Evolutionary conservation across 371 early-diverging fungal genomes (phyloP).

Genomic region (Chytridium lagenaria): DNA sequence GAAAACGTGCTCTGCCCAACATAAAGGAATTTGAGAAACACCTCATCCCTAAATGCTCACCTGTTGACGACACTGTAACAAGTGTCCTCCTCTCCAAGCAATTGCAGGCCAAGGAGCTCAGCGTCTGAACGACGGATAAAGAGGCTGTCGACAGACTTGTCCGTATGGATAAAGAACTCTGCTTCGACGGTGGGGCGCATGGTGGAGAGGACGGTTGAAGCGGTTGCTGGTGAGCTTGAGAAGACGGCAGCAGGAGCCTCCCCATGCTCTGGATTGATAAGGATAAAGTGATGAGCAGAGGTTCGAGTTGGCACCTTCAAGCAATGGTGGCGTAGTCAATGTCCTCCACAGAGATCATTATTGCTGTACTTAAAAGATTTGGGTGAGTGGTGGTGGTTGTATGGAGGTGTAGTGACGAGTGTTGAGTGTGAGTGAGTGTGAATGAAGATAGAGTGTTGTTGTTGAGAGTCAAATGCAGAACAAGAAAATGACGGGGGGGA

Average conservation of each 20-base stretch:
- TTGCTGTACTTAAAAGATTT: too few species aligned
- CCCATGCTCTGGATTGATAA: slow-evolving; percentile 25
- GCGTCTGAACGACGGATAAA: slow-evolving; percentile 34
- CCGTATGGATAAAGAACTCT: slow-evolving; percentile 35
- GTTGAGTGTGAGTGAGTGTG: too few species aligned
- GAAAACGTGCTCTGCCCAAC: too few species aligned
- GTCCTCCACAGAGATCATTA: slow-evolving; percentile 1
- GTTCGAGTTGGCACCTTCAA: slow-evolving; percentile 11
- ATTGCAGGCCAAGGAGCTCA: slow-evolving; percentile 22
- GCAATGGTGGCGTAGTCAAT: background rate
- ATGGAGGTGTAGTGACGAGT: too few species aligned
- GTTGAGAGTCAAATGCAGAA: too few species aligned
- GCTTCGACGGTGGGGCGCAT: background rate
- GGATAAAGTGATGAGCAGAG: slow-evolving; percentile 23
- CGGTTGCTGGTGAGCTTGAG: slow-evolving; percentile 8
- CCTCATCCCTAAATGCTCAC: too few species aligned
- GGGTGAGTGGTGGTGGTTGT: too few species aligned
- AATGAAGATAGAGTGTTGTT: too few species aligned
- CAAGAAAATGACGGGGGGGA: too few species aligned
- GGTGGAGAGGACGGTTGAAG: background rate
- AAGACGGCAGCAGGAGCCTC: background rate
- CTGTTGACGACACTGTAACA: slow-evolving; percentile 34
- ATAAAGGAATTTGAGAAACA: too few species aligned
- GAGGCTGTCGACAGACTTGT: slow-evolving; percentile 32
- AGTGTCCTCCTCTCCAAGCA: slow-evolving; percentile 32